These are phyloP conservation scores for Teunomyces stri DNA, from an alignment of 805 yeast species.

Conservation along the genomic window DNA sequence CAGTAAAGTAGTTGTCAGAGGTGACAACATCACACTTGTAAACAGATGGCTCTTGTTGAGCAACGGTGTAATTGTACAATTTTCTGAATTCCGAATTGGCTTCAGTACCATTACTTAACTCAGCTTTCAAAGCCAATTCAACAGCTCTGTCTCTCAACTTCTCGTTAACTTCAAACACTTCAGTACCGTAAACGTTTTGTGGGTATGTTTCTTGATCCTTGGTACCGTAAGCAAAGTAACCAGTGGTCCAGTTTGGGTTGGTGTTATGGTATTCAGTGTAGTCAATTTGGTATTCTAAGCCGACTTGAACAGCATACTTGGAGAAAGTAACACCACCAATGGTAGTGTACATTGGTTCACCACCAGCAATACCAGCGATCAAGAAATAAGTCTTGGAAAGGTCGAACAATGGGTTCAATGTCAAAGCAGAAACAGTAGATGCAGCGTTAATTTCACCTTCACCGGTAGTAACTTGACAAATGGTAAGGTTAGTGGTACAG, in stretches of 20 bases:
- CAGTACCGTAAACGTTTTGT: slow-evolving; percentile 57
- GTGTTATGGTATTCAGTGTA: slow-evolving; percentile 31
- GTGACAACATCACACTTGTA: slow-evolving; percentile 59
- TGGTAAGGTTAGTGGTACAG: slow-evolving; percentile 50
- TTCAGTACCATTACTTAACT: slow-evolving; percentile 45
- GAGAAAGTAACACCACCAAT: slow-evolving; percentile 61
- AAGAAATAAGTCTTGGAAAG: slow-evolving; percentile 59
- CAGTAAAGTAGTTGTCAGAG: slow-evolving; percentile 59
- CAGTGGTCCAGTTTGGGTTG: slow-evolving; percentile 53
- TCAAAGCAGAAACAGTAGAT: slow-evolving; percentile 51
- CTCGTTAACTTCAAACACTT: slow-evolving; percentile 61
- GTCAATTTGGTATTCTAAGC: slow-evolving; percentile 56
- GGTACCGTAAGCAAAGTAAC: slow-evolving; percentile 58
- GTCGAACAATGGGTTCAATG: slow-evolving; percentile 54
- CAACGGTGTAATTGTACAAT: slow-evolving; percentile 48
- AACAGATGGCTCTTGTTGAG: slow-evolving; percentile 45
- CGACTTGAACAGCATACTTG: slow-evolving; percentile 60
- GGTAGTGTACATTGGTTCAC: slow-evolving; percentile 54
- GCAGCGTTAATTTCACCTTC: slow-evolving; percentile 72
- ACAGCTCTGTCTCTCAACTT: slow-evolving; percentile 58
- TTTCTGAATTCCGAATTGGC: slow-evolving; percentile 46
- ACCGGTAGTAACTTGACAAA: slow-evolving; percentile 66
- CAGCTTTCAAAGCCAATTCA: slow-evolving; percentile 46
- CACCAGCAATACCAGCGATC: slow-evolving; percentile 67
- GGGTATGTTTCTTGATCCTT: slow-evolving; percentile 51